Percentiles rank a stretch among this genome's conserved stretches.
phyloP scores from a whole-genome alignment of 2,329 filamentous ascomycete genomes.

The Calonectria crousiana region DNA sequence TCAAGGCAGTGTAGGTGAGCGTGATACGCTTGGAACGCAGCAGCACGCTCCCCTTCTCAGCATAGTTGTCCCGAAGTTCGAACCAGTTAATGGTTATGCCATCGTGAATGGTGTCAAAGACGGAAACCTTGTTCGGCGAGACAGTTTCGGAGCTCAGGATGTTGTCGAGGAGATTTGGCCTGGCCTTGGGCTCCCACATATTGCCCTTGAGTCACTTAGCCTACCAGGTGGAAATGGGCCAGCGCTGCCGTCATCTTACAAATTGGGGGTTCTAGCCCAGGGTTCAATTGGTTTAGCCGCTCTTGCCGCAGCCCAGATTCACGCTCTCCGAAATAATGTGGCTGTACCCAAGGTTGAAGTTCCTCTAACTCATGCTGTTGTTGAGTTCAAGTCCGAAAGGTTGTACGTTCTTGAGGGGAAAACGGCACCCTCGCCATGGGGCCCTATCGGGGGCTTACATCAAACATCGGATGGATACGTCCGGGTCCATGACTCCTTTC shows the following conservation, averaged over 20 bases:
- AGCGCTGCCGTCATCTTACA: background rate
- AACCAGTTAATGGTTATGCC: too few relatives aligned
- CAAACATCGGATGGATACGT: background rate
- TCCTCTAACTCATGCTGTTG: background rate
- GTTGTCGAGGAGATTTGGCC: background rate
- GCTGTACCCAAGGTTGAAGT: background rate
- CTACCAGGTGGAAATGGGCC: background rate
- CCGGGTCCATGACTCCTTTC: background rate
- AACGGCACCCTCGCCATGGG: background rate
- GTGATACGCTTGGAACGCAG: conserved; percentile 53
- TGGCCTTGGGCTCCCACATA: background rate
- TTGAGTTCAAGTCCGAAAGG: background rate
- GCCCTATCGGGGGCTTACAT: background rate
- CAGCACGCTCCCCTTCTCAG: conserved; percentile 52
- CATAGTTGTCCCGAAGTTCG: conserved; percentile 34
- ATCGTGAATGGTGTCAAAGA: too few relatives aligned
- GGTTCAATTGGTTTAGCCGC: background rate
- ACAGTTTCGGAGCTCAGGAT: background rate
- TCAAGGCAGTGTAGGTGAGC: conserved; percentile 51
- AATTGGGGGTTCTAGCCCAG: background rate
- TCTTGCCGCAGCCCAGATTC: background rate
- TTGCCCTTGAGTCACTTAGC: background rate
- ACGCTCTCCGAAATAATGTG: background rate
- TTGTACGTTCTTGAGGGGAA: background rate
- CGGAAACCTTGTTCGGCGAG: too few relatives aligned